Percentiles rank a stretch among this genome's conserved stretches.
Evolutionary conservation across 2,329 filamentous ascomycete genomes (phyloP).

Genomic region (Sphaerulina vaccinii): DNA sequence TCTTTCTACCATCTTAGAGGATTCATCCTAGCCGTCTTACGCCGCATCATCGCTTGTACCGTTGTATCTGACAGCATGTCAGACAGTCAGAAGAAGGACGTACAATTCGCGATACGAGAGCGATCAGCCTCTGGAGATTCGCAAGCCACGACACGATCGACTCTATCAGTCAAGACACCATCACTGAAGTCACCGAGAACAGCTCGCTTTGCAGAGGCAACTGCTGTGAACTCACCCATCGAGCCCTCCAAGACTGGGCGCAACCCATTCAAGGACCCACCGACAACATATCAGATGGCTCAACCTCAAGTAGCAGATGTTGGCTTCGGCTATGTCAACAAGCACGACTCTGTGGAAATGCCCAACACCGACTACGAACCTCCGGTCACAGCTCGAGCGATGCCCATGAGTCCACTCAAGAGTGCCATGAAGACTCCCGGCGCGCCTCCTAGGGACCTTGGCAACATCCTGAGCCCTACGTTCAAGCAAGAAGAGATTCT

Average conservation of each 20-base stretch:
- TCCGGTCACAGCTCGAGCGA: constrained; percentile 51
- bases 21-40: constrained; percentile 16
- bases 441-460: constrained; percentile 68
- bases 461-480: constrained; percentile 82
- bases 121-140: constrained; percentile 36
- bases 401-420: constrained; percentile 76
- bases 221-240: constrained; percentile 73
- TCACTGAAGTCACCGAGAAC: constrained; percentile 58
- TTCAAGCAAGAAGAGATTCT: constrained; percentile 83
- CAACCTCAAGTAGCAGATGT: constrained; percentile 78
- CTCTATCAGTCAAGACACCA: constrained; percentile 28
- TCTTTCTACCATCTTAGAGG: constrained; percentile 28
- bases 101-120: constrained; percentile 43
- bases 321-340: constrained; percentile 84
- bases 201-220: constrained; percentile 78
- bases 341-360: constrained; percentile 58
- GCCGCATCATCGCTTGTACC: constrained; percentile 10
- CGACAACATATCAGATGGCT: constrained; percentile 56
- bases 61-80: constrained; percentile 43
- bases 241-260: constrained; percentile 51
- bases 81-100: constrained; percentile 46
- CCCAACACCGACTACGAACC: constrained; percentile 48
- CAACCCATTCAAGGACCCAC: constrained; percentile 60
- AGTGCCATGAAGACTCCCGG: constrained; percentile 87
- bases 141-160: constrained; percentile 25